Conservation (phyloP, 768 basidiomycete species). For the Podaxis sp. region DNA sequence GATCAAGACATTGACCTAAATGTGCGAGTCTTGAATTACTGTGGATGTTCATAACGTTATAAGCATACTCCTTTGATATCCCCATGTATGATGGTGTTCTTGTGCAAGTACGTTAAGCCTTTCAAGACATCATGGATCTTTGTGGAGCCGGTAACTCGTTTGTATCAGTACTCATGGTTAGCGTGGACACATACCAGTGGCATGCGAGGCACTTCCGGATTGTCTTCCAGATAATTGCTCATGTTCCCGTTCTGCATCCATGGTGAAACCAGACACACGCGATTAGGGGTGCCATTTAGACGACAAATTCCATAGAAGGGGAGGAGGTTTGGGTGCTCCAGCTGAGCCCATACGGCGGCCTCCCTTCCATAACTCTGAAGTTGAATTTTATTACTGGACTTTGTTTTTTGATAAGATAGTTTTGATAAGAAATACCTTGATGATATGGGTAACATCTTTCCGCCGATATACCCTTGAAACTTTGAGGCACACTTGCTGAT, state of each 20-base stretch:
- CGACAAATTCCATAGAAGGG: slow-evolving; percentile 18
- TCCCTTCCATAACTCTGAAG: slow-evolving; percentile 10
- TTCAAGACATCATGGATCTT: slow-evolving; percentile 17
- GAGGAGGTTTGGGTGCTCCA: slow-evolving; percentile 12
- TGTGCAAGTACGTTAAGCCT: slow-evolving; percentile 20
- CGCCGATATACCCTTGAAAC: slow-evolving; percentile 19
- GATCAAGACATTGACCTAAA: not conserved
- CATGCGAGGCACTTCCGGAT: not conserved
- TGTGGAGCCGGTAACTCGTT: not conserved
- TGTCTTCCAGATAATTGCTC: slow-evolving; percentile 5
- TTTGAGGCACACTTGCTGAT: slow-evolving; percentile 13
- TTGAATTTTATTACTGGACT: not conserved
- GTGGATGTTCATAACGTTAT: not conserved
- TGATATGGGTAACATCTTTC: slow-evolving; percentile 17
- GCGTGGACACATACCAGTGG: not conserved
- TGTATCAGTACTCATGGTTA: not conserved
- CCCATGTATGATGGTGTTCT: slow-evolving; percentile 18
- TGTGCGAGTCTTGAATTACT: not conserved
- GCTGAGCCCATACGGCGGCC: slow-evolving; percentile 16
- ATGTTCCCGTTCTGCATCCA: slow-evolving; percentile 18
- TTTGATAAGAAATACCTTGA: slow-evolving; percentile 19
- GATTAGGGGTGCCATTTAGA: not conserved
- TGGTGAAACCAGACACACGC: slow-evolving; percentile 15
- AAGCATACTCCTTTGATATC: slow-evolving; percentile 22
- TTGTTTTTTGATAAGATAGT: not conserved